These are phyloP conservation scores for Triticum dicoccoides DNA, from an alignment of 176 grass and related monocot species.

Conservation along the genomic window DNA sequence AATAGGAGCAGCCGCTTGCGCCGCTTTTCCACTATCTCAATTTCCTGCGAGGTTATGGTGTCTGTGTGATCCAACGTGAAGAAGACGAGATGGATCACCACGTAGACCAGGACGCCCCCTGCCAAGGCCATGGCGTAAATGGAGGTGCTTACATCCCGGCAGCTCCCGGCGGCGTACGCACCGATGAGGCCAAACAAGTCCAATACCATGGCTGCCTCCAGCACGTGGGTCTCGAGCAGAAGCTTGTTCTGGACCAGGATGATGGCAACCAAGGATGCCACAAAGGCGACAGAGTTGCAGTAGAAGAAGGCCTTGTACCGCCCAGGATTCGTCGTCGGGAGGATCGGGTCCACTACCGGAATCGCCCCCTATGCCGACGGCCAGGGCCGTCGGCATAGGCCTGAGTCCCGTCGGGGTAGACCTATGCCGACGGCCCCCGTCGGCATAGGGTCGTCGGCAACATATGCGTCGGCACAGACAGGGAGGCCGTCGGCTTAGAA, in stretches of 20 bases:
- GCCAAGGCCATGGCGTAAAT: conserved; percentile 19
- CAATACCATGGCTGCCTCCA: conserved; percentile 18
- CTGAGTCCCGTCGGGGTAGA: too few species aligned
- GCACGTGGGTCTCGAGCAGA: neutral
- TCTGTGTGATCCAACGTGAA: conserved; percentile 28
- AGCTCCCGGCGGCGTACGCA: conserved; percentile 28
- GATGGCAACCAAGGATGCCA: conserved; percentile 3
- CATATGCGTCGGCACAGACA: too few species aligned
- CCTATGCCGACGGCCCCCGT: too few species aligned
- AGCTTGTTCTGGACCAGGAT: conserved; percentile 12
- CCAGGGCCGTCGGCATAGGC: too few species aligned
- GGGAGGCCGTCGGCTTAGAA: too few species aligned
- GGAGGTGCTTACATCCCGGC: neutral
- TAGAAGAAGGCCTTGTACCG: conserved; percentile 42
- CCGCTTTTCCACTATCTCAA: conserved; percentile 1
- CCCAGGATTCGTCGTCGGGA: neutral
- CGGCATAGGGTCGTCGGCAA: too few species aligned
- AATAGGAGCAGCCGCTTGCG: conserved; percentile 42
- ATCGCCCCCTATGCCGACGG: too few species aligned
- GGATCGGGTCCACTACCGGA: neutral
- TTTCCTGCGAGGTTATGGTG: neutral
- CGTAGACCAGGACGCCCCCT: conserved; percentile 7
- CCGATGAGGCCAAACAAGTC: conserved; percentile 39
- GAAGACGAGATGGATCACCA: conserved; percentile 41
- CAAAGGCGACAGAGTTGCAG: conserved; percentile 30